These are phyloP conservation scores for Saccharomyces hybrid DNA, from an alignment of 1,139 yeast genomes.

Conservation along the genomic window DNA sequence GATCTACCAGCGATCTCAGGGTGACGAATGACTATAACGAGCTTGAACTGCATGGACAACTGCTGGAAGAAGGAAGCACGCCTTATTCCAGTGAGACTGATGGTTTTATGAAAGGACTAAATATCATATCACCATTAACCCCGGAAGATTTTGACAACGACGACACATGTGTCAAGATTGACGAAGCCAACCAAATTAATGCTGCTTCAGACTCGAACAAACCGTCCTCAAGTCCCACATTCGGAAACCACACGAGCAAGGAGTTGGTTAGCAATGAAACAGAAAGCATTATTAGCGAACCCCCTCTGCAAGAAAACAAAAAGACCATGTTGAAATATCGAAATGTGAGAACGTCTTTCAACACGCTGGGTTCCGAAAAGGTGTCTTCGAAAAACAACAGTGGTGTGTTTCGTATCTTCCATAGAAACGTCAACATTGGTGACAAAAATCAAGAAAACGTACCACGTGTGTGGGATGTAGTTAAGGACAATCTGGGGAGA, in stretches of 20 bases:
- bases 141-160: background rate
- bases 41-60: background rate
- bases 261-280: background rate
- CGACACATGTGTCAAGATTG: background rate
- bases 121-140: background rate
- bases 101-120: background rate
- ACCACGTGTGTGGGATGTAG: background rate
- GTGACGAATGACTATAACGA: background rate
- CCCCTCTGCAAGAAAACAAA: background rate
- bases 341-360: background rate
- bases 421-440: background rate
- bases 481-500: slow-evolving; percentile 1
- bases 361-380: background rate
- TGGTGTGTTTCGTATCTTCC: background rate
- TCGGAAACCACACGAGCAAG: background rate
- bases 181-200: background rate
- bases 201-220: background rate
- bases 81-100: background rate
- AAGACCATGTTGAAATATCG: background rate
- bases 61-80: background rate
- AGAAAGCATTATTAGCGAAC: background rate
- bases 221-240: background rate
- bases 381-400: background rate
- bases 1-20: background rate
- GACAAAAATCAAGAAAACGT: background rate